Evolutionary conservation across 73 alveolate species (phyloP).

Genomic region (Loxodes magnus): DNA sequence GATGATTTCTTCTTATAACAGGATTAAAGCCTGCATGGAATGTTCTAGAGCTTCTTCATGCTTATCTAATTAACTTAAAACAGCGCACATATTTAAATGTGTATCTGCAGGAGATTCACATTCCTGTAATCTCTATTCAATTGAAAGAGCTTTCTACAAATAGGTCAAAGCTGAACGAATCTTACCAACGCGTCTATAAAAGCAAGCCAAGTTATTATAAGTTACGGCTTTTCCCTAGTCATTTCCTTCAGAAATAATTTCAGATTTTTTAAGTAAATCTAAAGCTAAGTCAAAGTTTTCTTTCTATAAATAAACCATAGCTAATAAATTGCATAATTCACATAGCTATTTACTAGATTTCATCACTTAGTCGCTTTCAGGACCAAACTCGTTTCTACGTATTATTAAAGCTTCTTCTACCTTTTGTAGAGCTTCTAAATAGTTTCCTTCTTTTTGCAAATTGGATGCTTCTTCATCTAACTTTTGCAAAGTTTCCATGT

Average conservation of each 20-base stretch:
- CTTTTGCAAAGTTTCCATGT: no score
- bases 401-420: slow-evolving; percentile 53
- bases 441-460: slow-evolving; percentile 37
- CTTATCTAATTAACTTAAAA: background rate
- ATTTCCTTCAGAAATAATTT: slow-evolving; percentile 38
- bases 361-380: slow-evolving; percentile 54
- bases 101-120: slow-evolving; percentile 12
- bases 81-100: slow-evolving; percentile 11
- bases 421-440: slow-evolving; percentile 41
- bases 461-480: no score
- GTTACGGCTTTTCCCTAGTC: slow-evolving; percentile 30
- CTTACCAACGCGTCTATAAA: slow-evolving; percentile 11
- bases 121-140: background rate
- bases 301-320: slow-evolving; percentile 58
- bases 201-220: slow-evolving; percentile 21
- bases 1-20: slow-evolving; percentile 5
- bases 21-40: slow-evolving; percentile 8
- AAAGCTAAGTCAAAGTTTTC: slow-evolving; percentile 66
- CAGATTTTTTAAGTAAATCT: slow-evolving; percentile 74
- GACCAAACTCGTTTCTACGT: slow-evolving; percentile 44
- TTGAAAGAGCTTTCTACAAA: slow-evolving; percentile 12
- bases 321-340: slow-evolving; percentile 69
- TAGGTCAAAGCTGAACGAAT: slow-evolving; percentile 14
- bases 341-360: slow-evolving; percentile 44
- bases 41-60: slow-evolving; percentile 5